These are phyloP conservation scores for Pseudogymnoascus sp. DNA, from an alignment of 2,329 filamentous ascomycete genomes.

Conservation along the genomic window DNA sequence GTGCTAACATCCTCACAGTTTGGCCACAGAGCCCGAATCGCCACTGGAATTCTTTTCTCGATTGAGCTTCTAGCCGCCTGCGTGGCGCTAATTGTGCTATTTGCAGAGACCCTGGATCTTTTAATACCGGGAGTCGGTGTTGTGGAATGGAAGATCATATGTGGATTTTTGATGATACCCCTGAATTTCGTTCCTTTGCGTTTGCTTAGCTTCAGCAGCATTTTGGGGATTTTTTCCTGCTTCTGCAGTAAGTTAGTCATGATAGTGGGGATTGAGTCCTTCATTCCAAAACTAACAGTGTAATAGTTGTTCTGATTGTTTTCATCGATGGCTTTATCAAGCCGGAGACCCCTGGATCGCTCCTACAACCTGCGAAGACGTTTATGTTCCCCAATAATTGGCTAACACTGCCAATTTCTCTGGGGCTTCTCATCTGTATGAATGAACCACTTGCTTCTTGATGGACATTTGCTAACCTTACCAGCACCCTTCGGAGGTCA, in stretches of 20 bases:
- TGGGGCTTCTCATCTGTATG: constrained; percentile 77
- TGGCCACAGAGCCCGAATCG: constrained; percentile 70
- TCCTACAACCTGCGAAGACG: constrained; percentile 71
- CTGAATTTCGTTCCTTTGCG: constrained; percentile 79
- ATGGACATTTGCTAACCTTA: not conserved
- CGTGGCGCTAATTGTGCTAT: constrained; percentile 85
- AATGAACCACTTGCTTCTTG: not conserved
- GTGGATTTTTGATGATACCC: constrained; percentile 69
- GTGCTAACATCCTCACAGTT: constrained; percentile 39
- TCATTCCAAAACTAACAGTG: constrained; percentile 24
- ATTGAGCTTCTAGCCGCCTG: constrained; percentile 81
- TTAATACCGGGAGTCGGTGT: constrained; percentile 65
- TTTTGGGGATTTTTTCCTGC: constrained; percentile 86
- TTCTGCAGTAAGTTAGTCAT: constrained; percentile 64
- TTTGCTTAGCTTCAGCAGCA: constrained; percentile 79
- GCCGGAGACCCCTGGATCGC: constrained; percentile 68
- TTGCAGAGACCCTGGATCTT: constrained; percentile 78
- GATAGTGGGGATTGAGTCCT: constrained; percentile 12
- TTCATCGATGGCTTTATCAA: constrained; percentile 84
- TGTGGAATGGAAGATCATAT: constrained; percentile 76
- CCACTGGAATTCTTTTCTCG: constrained; percentile 79
- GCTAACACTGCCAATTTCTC: constrained; percentile 77
- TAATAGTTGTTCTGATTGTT: constrained; percentile 71
- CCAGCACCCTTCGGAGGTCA: constrained; percentile 52
- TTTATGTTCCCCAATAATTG: constrained; percentile 81